phyloP scores from a whole-genome alignment of 2,329 filamentous ascomycete species.

The Alternaria brassicae region DNA sequence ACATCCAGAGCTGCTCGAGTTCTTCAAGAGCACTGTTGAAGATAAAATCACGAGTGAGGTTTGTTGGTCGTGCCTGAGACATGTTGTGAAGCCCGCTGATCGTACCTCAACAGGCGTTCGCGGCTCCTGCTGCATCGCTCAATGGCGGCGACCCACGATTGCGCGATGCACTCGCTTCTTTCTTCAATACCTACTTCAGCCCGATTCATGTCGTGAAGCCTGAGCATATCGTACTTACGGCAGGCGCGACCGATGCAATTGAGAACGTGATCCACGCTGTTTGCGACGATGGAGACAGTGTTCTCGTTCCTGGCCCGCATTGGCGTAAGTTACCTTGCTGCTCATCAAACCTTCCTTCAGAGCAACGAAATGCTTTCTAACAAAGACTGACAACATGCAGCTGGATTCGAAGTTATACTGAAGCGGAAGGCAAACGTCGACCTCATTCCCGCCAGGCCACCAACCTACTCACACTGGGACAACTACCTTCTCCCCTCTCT shows the following conservation, averaged over 20 bases:
- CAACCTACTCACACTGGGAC: constrained; percentile 40
- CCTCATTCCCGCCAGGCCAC: constrained; percentile 35
- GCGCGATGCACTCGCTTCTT: constrained; percentile 34
- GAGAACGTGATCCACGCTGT: constrained; percentile 37
- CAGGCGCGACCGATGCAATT: constrained; percentile 37
- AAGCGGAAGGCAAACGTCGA: constrained; percentile 35
- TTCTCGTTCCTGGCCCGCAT: constrained; percentile 42
- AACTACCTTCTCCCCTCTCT: constrained; percentile 43
- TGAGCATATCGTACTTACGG: constrained; percentile 39
- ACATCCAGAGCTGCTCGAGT: constrained; percentile 35
- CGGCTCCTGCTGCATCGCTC: constrained; percentile 16
- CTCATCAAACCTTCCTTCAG: background rate
- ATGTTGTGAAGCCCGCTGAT: background rate
- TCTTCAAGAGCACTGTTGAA: constrained; percentile 39
- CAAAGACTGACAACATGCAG: constrained; percentile 13
- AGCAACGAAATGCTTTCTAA: background rate
- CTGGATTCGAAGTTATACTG: constrained; percentile 30
- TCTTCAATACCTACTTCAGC: constrained; percentile 38
- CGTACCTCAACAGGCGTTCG: constrained; percentile 27
- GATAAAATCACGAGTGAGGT: constrained; percentile 30
- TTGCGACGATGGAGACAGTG: constrained; percentile 42
- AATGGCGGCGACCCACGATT: constrained; percentile 27
- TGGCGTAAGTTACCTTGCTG: constrained; percentile 34
- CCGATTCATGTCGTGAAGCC: constrained; percentile 36
- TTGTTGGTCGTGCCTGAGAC: background rate